These are phyloP conservation scores for Somion occarium DNA, from an alignment of 1,284 basidiomycete genomes.

Conservation along the genomic window DNA sequence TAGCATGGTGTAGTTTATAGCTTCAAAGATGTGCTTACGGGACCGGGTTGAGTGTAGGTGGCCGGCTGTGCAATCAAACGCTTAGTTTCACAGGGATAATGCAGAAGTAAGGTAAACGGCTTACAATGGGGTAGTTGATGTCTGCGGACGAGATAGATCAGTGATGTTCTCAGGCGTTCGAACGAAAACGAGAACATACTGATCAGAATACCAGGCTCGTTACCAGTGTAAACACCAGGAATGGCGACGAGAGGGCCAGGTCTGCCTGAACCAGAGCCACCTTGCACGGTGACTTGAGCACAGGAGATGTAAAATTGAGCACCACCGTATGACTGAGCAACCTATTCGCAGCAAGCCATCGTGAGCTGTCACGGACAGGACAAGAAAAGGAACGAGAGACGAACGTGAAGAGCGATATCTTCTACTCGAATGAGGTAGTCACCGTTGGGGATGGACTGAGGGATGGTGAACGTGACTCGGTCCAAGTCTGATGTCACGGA, in stretches of 20 bases:
- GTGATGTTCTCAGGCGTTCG: neutral
- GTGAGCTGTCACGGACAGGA: conserved; percentile 15
- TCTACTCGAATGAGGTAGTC: conserved; percentile 47
- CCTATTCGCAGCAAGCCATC: conserved; percentile 20
- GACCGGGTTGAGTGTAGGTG: conserved; percentile 34
- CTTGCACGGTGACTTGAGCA: conserved; percentile 18
- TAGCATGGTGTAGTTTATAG: too few relatives aligned
- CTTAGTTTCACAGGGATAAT: neutral
- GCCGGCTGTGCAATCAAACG: conserved; percentile 15
- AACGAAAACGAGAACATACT: conserved; percentile 9
- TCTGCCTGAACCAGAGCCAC: conserved; percentile 18
- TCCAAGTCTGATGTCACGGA: neutral
- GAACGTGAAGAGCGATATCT: conserved; percentile 60
- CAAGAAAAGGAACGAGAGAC: too few relatives aligned
- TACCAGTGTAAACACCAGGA: conserved; percentile 23
- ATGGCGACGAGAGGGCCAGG: conserved; percentile 23
- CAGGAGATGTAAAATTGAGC: conserved; percentile 30
- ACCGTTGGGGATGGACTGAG: conserved; percentile 37
- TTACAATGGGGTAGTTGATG: conserved; percentile 32
- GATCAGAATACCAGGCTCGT: conserved; percentile 27
- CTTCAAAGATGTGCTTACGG: too few relatives aligned
- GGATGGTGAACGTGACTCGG: conserved; percentile 38
- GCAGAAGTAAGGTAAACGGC: neutral
- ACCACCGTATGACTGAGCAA: conserved; percentile 23
- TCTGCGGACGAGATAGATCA: conserved; percentile 10